These are phyloP conservation scores for Metschnikowia arizonensis DNA, from an alignment of 805 yeast genomes.

Conservation along the genomic window DNA sequence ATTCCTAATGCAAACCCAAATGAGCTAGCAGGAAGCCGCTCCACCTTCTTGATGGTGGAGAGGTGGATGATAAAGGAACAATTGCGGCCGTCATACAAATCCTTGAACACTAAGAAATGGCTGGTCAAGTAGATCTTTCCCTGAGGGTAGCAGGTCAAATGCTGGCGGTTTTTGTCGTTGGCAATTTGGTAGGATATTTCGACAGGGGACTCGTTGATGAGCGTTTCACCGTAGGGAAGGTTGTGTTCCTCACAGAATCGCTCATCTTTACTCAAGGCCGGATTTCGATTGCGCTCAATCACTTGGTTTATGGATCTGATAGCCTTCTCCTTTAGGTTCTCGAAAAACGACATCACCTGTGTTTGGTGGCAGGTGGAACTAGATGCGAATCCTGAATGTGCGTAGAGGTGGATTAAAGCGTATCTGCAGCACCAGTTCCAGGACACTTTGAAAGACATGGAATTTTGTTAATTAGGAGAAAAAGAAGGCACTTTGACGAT, in stretches of 20 bases:
- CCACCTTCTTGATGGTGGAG: slow-evolving; percentile 77
- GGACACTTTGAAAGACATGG: background rate
- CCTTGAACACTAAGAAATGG: slow-evolving; percentile 71
- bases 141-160: slow-evolving; percentile 38
- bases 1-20: slow-evolving; percentile 77
- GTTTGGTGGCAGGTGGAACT: background rate
- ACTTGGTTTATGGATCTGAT: slow-evolving; percentile 42
- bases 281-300: slow-evolving; percentile 38
- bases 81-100: slow-evolving; percentile 61
- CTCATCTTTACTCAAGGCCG: slow-evolving; percentile 63
- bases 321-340: slow-evolving; percentile 44
- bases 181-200: slow-evolving; percentile 43
- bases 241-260: slow-evolving; percentile 60
- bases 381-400: background rate
- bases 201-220: slow-evolving; percentile 63
- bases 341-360: slow-evolving; percentile 46
- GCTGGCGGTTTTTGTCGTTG: slow-evolving; percentile 20
- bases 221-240: slow-evolving; percentile 66
- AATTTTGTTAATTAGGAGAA: too few species aligned
- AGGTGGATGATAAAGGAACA: slow-evolving; percentile 71
- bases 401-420: slow-evolving; percentile 1
- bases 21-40: slow-evolving; percentile 71
- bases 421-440: slow-evolving; percentile 1
- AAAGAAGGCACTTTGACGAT: too few species aligned
- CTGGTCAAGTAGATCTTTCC: slow-evolving; percentile 68